These are phyloP conservation scores for Colletotrichum sojae DNA, from an alignment of 2,329 filamentous ascomycete species.

Conservation along the genomic window DNA sequence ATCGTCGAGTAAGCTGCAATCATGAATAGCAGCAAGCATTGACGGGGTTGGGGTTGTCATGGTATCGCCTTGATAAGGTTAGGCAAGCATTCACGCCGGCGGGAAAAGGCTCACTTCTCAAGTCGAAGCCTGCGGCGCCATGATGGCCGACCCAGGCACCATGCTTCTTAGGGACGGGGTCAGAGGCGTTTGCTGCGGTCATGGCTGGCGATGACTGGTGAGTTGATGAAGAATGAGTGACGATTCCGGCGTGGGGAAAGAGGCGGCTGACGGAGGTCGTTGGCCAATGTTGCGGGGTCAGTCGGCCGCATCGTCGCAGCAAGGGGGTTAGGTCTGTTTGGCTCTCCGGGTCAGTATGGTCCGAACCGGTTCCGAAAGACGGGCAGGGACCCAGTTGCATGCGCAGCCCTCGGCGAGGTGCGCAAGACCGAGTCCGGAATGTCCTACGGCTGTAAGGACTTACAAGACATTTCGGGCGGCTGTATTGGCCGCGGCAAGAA, in stretches of 20 bases:
- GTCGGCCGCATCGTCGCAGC: constrained; percentile 1
- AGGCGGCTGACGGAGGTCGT: background rate
- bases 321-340: constrained; percentile 17
- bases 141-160: constrained; percentile 55
- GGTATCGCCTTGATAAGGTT: constrained; percentile 59
- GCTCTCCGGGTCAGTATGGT: constrained; percentile 18
- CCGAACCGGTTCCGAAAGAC: constrained; percentile 21
- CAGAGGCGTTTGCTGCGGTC: background rate
- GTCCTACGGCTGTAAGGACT: background rate
- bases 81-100: background rate
- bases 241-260: background rate
- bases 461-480: constrained; percentile 1
- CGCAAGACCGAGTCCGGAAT: no score
- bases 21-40: constrained; percentile 85
- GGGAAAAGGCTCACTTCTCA: constrained; percentile 52
- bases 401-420: background rate
- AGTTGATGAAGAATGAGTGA: constrained; percentile 1
- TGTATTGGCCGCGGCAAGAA: background rate
- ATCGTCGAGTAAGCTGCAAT: constrained; percentile 85
- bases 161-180: constrained; percentile 1
- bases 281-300: background rate
- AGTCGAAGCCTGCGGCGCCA: constrained; percentile 55
- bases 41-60: constrained; percentile 81
- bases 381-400: background rate
- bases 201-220: constrained; percentile 9